Conservation (phyloP, 345 rosid species). For the Gynandropsis gynandra region DNA sequence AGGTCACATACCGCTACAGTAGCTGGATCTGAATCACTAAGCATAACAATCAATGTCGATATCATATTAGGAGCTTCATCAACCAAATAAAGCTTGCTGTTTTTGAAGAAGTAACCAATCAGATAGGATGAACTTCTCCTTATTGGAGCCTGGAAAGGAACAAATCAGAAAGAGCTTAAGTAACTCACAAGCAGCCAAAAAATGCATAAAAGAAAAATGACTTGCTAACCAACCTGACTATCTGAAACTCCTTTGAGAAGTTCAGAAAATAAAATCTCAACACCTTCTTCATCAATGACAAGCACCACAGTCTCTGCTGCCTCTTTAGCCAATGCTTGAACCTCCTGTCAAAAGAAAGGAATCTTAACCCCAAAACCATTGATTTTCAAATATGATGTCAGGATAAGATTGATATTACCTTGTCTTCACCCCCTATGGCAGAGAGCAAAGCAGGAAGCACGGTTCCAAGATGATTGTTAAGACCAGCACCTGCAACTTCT, state of each 20-base stretch:
- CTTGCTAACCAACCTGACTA: slow-evolving; percentile 47
- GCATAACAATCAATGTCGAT: slow-evolving; percentile 77
- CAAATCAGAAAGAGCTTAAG: slow-evolving; percentile 4
- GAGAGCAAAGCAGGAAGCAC: slow-evolving; percentile 90
- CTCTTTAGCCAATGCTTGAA: slow-evolving; percentile 74
- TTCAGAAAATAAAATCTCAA: slow-evolving; percentile 73
- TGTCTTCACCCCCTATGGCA: slow-evolving; percentile 65
- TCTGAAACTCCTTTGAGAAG: slow-evolving; percentile 80
- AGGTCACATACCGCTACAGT: slow-evolving; percentile 60
- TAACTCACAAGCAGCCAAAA: slow-evolving; percentile 10
- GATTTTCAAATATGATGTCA: slow-evolving; percentile 7
- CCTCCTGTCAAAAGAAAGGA: slow-evolving; percentile 44
- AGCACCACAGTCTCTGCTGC: slow-evolving; percentile 81
- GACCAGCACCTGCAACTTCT: slow-evolving; percentile 95
- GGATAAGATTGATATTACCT: slow-evolving; percentile 35
- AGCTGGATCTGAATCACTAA: slow-evolving; percentile 77
- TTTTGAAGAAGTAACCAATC: slow-evolving; percentile 83
- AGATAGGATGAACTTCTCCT: slow-evolving; percentile 86
- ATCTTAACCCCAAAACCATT: slow-evolving; percentile 9
- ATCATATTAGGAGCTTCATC: slow-evolving; percentile 96
- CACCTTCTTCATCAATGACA: slow-evolving; percentile 90
- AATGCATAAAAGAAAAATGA: slow-evolving; percentile 3
- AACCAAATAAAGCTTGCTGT: slow-evolving; percentile 85
- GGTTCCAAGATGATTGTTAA: slow-evolving; percentile 76
- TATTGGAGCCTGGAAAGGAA: slow-evolving; percentile 61